phyloP scores from a whole-genome alignment of 306 rosid species.

The Argentina anserina region DNA sequence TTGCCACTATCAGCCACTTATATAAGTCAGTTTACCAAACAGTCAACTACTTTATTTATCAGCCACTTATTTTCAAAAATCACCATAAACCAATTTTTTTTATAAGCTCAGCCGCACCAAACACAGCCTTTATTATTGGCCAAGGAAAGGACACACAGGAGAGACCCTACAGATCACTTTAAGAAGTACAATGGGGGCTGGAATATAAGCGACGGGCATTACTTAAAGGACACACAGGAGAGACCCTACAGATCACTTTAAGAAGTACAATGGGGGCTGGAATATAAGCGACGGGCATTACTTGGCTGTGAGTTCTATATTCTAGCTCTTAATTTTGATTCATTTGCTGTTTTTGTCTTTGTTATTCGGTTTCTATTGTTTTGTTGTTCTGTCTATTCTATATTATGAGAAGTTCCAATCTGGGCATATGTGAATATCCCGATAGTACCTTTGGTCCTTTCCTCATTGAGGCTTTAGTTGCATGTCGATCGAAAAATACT shows the following conservation, averaged over 20 bases:
- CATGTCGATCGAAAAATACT: too few species aligned
- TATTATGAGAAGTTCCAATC: not conserved
- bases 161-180: conserved; percentile 46
- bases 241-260: conserved; percentile 45
- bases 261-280: conserved; percentile 71
- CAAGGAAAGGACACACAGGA: conserved; percentile 42
- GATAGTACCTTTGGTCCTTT: not conserved
- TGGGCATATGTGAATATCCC: not conserved
- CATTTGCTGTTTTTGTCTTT: not conserved
- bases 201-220: conserved; percentile 56
- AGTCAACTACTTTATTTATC: too few species aligned
- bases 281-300: conserved; percentile 54
- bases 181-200: conserved; percentile 64
- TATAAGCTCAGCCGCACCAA: too few species aligned
- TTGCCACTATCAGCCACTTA: too few species aligned
- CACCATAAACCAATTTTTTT: too few species aligned
- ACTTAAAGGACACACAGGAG: conserved; percentile 50
- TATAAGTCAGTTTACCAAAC: too few species aligned
- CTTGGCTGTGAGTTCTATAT: conserved; percentile 43
- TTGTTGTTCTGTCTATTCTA: not conserved
- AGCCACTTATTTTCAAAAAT: too few species aligned
- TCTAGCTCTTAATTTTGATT: not conserved
- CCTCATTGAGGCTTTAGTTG: too few species aligned
- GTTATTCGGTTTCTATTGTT: not conserved
- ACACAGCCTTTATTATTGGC: conserved; percentile 69